Percentiles rank a stretch among this genome's conserved stretches.
phyloP scores from a whole-genome alignment of 306 rosid genomes.

The Herpetospermum pedunculosum region DNA sequence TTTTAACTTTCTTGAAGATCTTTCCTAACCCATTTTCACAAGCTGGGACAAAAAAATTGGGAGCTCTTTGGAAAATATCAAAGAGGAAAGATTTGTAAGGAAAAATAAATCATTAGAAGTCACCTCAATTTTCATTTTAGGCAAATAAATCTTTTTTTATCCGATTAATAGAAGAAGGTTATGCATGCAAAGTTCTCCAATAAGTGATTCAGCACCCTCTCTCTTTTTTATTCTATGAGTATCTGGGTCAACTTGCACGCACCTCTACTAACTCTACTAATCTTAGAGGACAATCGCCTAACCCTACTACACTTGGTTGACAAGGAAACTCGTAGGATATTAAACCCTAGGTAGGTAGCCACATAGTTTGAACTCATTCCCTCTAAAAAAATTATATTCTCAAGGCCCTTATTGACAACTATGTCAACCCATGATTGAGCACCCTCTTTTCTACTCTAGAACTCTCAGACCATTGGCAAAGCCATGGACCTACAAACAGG shows the following conservation, averaged over 20 bases:
- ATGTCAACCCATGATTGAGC: too few species aligned
- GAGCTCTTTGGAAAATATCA: not conserved
- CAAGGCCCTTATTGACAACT: too few species aligned
- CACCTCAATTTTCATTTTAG: not conserved
- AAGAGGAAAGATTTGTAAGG: not conserved
- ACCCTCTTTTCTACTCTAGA: not conserved
- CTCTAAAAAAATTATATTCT: too few species aligned
- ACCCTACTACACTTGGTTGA: too few species aligned
- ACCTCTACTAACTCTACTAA: too few species aligned
- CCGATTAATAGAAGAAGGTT: not conserved
- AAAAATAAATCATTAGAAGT: not conserved
- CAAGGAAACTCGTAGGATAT: too few species aligned
- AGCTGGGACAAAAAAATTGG: not conserved
- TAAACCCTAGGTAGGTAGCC: too few species aligned
- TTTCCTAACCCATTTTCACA: not conserved
- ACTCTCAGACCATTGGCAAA: not conserved
- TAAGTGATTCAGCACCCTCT: not conserved
- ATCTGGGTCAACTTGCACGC: too few species aligned
- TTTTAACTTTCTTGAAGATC: not conserved
- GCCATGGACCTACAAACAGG: not conserved
- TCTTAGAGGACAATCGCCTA: too few species aligned
- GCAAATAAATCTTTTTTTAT: not conserved
- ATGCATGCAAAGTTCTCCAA: not conserved
- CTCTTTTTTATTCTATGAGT: too few species aligned
- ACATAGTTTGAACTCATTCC: too few species aligned